Conservation (phyloP, 2,329 filamentous ascomycete species). For the Monosporascus sp. region DNA sequence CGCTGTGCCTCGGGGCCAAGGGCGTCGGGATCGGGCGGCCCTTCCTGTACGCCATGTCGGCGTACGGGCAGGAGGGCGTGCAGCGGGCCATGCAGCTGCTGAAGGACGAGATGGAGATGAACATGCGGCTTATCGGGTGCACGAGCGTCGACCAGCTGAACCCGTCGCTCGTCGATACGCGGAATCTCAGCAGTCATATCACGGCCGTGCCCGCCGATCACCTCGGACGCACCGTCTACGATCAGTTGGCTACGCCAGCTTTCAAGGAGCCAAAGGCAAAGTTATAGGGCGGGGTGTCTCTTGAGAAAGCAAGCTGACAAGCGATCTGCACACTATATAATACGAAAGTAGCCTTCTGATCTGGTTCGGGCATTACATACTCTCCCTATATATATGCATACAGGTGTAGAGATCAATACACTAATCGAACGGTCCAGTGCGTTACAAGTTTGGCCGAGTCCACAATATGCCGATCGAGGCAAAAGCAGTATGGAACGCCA, state of each 20-base stretch:
- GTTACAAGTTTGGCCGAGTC: no score
- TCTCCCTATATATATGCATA: no score
- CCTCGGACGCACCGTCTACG: slow-evolving; percentile 46
- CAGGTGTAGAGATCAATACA: no score
- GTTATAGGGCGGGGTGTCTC: neutral
- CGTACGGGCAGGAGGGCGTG: slow-evolving; percentile 82
- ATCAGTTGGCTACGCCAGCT: slow-evolving; percentile 45
- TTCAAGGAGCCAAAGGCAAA: slow-evolving; percentile 41
- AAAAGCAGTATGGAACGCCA: no score
- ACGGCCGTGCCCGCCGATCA: slow-evolving; percentile 44
- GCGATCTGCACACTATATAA: slow-evolving; percentile 1
- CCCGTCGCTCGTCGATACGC: slow-evolving; percentile 72
- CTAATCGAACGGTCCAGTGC: no score
- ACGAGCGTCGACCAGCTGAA: slow-evolving; percentile 70
- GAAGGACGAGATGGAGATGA: slow-evolving; percentile 98
- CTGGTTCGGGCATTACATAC: no score
- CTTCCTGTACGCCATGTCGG: slow-evolving; percentile 93
- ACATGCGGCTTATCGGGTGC: slow-evolving; percentile 89
- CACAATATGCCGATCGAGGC: no score
- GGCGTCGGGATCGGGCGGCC: slow-evolving; percentile 92
- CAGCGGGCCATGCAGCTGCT: slow-evolving; percentile 88
- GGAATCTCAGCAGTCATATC: slow-evolving; percentile 56
- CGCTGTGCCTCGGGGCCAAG: slow-evolving; percentile 82
- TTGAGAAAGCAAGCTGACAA: slow-evolving; percentile 38
- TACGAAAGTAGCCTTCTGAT: neutral